Conservation (phyloP, 805 yeast genomes). For the Tetrapisispora pingtungensis region DNA sequence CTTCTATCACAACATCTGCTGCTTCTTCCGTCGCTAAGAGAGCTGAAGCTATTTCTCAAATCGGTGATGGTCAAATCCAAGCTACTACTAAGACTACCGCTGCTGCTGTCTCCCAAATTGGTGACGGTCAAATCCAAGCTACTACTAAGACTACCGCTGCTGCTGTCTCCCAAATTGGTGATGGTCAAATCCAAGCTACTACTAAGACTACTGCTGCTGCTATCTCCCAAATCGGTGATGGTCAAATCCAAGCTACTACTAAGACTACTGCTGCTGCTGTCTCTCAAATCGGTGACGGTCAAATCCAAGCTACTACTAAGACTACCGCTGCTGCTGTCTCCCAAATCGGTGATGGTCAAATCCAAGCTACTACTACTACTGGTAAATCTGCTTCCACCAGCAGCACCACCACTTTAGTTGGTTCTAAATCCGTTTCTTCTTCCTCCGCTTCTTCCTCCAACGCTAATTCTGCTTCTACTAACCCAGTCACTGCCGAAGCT, state of each 20-base stretch:
- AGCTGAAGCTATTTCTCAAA: constrained; percentile 33
- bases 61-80: constrained; percentile 43
- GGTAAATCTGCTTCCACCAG: constrained; percentile 17
- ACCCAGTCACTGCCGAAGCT: constrained; percentile 6
- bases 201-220: constrained; percentile 26
- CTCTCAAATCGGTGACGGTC: constrained; percentile 39
- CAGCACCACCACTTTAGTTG: constrained; percentile 27
- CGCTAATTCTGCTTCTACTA: constrained; percentile 25
- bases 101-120: constrained; percentile 33
- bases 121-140: constrained; percentile 29
- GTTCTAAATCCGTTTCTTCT: constrained; percentile 10
- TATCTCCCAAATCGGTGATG: constrained; percentile 34
- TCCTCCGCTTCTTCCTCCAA: constrained; percentile 24
- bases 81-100: constrained; percentile 26
- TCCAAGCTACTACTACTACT: constrained; percentile 13
- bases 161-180: constrained; percentile 31
- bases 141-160: constrained; percentile 30
- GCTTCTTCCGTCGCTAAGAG: constrained; percentile 41
- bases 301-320: constrained; percentile 22
- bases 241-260: constrained; percentile 34
- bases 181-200: constrained; percentile 30
- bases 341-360: constrained; percentile 6
- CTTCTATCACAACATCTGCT: constrained; percentile 27
- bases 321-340: constrained; percentile 22
- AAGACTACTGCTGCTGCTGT: constrained; percentile 23